These are phyloP conservation scores for Colletotrichum coccodes DNA, from an alignment of 2,329 filamentous ascomycete species.

Conservation along the genomic window DNA sequence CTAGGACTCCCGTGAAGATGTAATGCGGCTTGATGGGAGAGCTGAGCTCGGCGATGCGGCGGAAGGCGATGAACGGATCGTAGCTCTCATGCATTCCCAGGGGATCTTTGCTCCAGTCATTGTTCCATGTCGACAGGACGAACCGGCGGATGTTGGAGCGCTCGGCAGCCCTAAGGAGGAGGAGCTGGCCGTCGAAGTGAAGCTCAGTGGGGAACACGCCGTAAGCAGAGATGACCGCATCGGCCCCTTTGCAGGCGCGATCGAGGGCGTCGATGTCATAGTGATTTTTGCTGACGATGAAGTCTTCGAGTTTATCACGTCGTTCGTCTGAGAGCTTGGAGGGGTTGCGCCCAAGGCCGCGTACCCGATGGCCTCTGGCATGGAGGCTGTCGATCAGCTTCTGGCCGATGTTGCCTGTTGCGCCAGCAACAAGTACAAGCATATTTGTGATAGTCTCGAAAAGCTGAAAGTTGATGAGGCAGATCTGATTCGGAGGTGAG, in stretches of 20 bases:
- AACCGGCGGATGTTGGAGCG: constrained; percentile 43
- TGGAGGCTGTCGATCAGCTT: neutral
- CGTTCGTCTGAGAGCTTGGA: neutral
- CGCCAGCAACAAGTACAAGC: neutral
- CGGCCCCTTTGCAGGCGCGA: neutral
- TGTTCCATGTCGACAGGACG: constrained; percentile 42
- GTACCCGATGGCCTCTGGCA: neutral
- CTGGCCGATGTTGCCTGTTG: neutral
- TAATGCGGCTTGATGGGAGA: constrained; percentile 40
- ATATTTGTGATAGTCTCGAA: neutral
- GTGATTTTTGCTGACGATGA: neutral
- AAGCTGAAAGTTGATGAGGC: neutral
- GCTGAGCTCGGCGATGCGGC: constrained; percentile 38
- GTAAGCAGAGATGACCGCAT: constrained; percentile 34
- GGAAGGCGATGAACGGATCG: constrained; percentile 43
- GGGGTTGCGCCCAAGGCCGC: neutral
- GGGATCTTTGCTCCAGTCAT: constrained; percentile 40
- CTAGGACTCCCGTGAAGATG: constrained; percentile 41
- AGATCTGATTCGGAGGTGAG: neutral
- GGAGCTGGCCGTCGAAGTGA: constrained; percentile 44
- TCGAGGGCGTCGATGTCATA: neutral
- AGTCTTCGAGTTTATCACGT: neutral
- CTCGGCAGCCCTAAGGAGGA: constrained; percentile 47
- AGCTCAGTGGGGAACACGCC: constrained; percentile 31
- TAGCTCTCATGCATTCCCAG: constrained; percentile 44